phyloP scores from a whole-genome alignment of 192 early-diverging fungal genomes.

The Irineochytrium annulatum region DNA sequence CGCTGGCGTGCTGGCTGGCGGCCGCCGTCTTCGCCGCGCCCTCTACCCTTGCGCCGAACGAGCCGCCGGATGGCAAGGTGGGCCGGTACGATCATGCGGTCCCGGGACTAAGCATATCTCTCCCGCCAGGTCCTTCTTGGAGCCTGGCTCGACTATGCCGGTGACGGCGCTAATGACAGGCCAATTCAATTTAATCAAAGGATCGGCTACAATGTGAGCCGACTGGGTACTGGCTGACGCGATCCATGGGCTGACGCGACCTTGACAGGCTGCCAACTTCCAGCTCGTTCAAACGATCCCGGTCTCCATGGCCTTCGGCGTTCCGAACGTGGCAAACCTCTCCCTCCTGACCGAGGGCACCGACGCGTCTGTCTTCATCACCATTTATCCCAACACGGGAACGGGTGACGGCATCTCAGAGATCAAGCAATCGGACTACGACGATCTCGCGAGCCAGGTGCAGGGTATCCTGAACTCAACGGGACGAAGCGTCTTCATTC shows the following conservation, averaged over 20 bases:
- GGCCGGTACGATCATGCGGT: too few relatives aligned
- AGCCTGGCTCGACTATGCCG: not conserved
- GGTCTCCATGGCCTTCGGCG: not conserved
- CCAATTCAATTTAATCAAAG: not conserved
- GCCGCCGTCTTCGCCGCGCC: not conserved
- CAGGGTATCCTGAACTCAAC: conserved; percentile 5
- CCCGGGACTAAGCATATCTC: too few relatives aligned
- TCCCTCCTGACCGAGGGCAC: conserved; percentile 15
- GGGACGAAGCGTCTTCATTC: conserved; percentile 17
- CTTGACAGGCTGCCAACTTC: not conserved
- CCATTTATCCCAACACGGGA: conserved; percentile 17
- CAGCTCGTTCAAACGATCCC: not conserved
- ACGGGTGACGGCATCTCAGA: too few relatives aligned
- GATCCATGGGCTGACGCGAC: not conserved
- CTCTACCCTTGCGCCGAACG: not conserved
- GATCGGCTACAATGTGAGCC: not conserved
- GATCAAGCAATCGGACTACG: conserved; percentile 5
- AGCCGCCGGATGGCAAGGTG: conserved; percentile 16
- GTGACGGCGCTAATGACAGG: not conserved
- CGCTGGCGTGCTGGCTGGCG: too few relatives aligned
- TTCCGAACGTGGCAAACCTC: not conserved
- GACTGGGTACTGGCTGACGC: not conserved
- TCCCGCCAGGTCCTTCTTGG: not conserved
- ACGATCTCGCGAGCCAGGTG: conserved; percentile 7
- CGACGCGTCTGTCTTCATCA: conserved; percentile 20